Conservation (phyloP, 1,284 basidiomycete species). For the Sporisorium exsertum region DNA sequence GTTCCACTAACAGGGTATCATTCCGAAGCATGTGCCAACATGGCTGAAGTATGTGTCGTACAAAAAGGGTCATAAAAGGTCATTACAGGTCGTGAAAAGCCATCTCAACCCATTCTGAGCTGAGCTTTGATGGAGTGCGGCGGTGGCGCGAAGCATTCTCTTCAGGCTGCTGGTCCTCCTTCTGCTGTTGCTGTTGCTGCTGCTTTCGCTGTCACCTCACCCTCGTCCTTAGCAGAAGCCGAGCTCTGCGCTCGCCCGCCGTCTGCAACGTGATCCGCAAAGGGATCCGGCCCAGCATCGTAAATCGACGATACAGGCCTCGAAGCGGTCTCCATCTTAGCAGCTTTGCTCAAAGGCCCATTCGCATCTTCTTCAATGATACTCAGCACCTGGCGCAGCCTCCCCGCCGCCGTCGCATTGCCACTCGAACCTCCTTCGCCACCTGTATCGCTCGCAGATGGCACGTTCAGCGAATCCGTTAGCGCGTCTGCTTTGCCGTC, state of each 20-base stretch:
- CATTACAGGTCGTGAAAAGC: conserved; percentile 7
- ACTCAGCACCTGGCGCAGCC: conserved; percentile 50
- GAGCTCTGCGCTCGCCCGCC: background rate
- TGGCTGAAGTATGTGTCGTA: background rate
- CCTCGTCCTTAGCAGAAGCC: background rate
- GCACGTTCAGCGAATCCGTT: background rate
- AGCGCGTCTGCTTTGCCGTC: background rate
- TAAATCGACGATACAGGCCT: conserved; percentile 25
- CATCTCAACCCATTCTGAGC: conserved; percentile 16
- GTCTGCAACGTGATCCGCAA: conserved; percentile 15
- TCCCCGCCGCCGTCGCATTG: conserved; percentile 21
- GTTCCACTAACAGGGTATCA: background rate
- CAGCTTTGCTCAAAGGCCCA: conserved; percentile 25
- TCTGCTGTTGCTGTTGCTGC: background rate
- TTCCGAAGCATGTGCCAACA: background rate
- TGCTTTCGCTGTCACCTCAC: background rate
- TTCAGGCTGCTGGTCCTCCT: background rate
- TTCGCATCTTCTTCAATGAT: conserved; percentile 48
- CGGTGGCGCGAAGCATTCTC: conserved; percentile 14
- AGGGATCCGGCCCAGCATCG: conserved; percentile 40
- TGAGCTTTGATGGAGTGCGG: conserved; percentile 26
- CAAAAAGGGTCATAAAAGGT: background rate
- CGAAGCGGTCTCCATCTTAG: conserved; percentile 10
- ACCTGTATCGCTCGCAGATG: background rate
- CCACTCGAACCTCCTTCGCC: background rate